A percentile compares a stretch with the other conserved stretches of the same genome.
Evolutionary conservation across 1,139 yeast species (phyloP).

Genomic region (Suhomyces kunorum): DNA sequence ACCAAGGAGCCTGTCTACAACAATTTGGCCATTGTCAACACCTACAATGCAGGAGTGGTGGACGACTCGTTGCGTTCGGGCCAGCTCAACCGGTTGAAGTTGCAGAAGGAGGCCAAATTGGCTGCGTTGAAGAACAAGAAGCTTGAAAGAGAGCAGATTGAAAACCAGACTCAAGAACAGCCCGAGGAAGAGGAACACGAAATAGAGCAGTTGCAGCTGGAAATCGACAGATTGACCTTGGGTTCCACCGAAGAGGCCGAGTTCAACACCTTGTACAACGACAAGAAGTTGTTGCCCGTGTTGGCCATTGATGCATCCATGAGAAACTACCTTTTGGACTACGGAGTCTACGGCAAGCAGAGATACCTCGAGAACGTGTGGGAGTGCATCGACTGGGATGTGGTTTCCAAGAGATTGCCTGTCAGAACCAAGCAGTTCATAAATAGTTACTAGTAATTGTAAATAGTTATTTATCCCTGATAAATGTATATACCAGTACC

Average conservation of each 20-base stretch:
- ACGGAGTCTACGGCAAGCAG: slow-evolving; percentile 75
- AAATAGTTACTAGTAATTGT: slow-evolving; percentile 12
- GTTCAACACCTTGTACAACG: slow-evolving; percentile 35
- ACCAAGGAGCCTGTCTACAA: slow-evolving; percentile 37
- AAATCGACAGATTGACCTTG: slow-evolving; percentile 27
- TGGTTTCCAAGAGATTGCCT: slow-evolving; percentile 62
- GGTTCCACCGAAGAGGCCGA: slow-evolving; percentile 50
- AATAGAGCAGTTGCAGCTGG: slow-evolving; percentile 16
- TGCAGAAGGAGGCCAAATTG: slow-evolving; percentile 36
- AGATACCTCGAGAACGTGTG: slow-evolving; percentile 67
- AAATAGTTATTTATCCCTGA: slow-evolving; percentile 1
- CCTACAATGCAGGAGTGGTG: slow-evolving; percentile 75
- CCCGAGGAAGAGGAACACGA: slow-evolving; percentile 10
- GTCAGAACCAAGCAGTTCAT: slow-evolving; percentile 31
- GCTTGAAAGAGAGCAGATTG: slow-evolving; percentile 20
- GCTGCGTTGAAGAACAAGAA: slow-evolving; percentile 28
- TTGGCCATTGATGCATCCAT: slow-evolving; percentile 73
- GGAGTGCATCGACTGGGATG: slow-evolving; percentile 72
- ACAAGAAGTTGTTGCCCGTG: slow-evolving; percentile 56
- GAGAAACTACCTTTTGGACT: slow-evolving; percentile 66
- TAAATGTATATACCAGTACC: slow-evolving; percentile 6
- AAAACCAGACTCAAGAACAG: slow-evolving; percentile 17
- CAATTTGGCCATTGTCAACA: slow-evolving; percentile 63
- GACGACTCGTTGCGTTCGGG: slow-evolving; percentile 55
- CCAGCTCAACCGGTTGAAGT: slow-evolving; percentile 43